Evolutionary conservation across 495 filamentous ascomycete genomes (phyloP), one percentile per base, ranked within the genome.

Genomic region (Chaetomium fimeti): DNA sequence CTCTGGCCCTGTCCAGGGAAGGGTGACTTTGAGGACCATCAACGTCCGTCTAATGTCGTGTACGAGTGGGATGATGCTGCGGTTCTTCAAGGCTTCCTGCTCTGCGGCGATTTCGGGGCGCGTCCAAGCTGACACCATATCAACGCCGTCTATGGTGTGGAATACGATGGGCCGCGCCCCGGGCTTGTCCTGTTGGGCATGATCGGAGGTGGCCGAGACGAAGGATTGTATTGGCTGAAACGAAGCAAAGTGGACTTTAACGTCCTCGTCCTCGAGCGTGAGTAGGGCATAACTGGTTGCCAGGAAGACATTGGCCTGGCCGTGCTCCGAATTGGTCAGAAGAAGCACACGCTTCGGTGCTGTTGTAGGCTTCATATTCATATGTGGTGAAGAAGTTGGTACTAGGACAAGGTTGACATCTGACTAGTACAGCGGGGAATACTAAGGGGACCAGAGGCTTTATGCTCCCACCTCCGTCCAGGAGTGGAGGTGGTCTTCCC

Each of bases 251-350:
- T 86, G 83, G 4, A 86, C 73, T 27, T 80, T 74, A 29, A 82
- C 76, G 15, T 77, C 76, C 13, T 66, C 62, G 25, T 70, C 66
- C 12, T 25, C 9, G 27, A 74, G 69, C 8, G 70, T 66, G 28
- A 84, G 68, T 1, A 86, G 78, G 57, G 83, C 82, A 28, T 84
- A 77, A 24, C 76, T 76, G 1, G 81, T 77, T 12, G 84, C 83
- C 1, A 87, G 77, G 40, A 79, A 76, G 27, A 85, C 81, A 67
- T 85, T 85, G 28, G 80, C 79, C 61, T 85, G 81, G 20, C 84
- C 84, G 58, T 81, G 76, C 63, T 85, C 84, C 48, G 80, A 79
- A 73, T 82, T 84, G 7, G 84, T 83, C 62, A 87, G 69, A 56
- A 86, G 80, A 12, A 86, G 73, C 18, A 83, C 73, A 5, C 66